These are phyloP conservation scores for Moniliophthora roreri DNA, from an alignment of 1,284 basidiomycete species.

Conservation along the genomic window DNA sequence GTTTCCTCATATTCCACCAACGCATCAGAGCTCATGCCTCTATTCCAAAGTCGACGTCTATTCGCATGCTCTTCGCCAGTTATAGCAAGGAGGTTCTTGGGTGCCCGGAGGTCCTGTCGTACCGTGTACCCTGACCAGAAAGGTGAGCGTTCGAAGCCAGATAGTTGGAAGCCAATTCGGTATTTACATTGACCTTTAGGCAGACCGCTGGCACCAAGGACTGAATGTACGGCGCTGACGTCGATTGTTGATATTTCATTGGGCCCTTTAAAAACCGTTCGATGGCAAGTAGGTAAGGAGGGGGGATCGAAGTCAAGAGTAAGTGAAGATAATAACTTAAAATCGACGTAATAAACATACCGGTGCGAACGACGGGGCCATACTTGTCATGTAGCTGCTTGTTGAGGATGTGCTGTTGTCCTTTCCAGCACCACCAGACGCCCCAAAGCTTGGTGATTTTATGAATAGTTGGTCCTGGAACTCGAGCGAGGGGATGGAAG, in stretches of 20 bases:
- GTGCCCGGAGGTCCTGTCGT: conserved; percentile 8
- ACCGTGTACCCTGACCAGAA: conserved; percentile 13
- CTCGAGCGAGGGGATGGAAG: conserved; percentile 31
- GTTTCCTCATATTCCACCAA: conserved; percentile 48
- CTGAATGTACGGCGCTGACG: not conserved
- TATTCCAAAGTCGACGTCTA: conserved; percentile 51
- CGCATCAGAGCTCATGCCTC: conserved; percentile 43
- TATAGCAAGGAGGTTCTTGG: conserved; percentile 14
- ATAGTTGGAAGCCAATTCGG: not conserved
- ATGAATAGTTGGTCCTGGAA: conserved; percentile 30
- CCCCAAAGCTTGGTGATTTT: conserved; percentile 18
- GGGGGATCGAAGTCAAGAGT: not conserved
- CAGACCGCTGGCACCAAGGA: conserved; percentile 26
- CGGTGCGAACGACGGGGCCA: not conserved
- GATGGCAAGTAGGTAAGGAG: not conserved
- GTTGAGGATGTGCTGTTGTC: not conserved
- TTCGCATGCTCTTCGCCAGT: conserved; percentile 39
- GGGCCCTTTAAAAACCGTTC: conserved; percentile 1
- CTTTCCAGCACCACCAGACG: not conserved
- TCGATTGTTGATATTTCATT: conserved; percentile 5
- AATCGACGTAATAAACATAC: not conserved
- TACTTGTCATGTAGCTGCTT: not conserved
- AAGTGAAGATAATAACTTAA: too few relatives aligned
- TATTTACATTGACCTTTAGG: conserved; percentile 42
- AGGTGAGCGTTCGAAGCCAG: not conserved